Conservation (phyloP, 371 early-diverging fungal genomes). For the Mucor indicus region DNA sequence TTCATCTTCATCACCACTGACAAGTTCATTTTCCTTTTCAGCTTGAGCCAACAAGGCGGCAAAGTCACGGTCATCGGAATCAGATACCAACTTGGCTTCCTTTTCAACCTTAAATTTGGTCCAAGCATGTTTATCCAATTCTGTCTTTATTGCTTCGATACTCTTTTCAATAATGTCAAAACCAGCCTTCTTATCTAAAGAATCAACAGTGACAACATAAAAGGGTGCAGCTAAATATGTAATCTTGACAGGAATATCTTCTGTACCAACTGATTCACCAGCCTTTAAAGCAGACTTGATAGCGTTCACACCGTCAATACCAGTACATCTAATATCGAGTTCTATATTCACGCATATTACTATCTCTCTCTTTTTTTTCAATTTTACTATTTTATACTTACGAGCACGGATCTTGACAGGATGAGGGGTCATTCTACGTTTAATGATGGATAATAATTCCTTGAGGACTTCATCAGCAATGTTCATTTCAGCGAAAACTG, state of each 20-base stretch:
- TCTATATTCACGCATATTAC: no score
- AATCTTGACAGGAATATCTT: conserved; percentile 85
- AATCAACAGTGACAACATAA: conserved; percentile 90
- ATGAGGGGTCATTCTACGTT: conserved; percentile 91
- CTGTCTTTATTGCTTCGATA: conserved; percentile 78
- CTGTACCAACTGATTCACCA: conserved; percentile 85
- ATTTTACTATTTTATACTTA: no score
- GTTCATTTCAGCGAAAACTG: conserved; percentile 79
- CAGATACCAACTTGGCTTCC: conserved; percentile 90
- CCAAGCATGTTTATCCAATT: conserved; percentile 63
- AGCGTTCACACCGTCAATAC: conserved; percentile 96
- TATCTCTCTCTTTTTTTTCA: background rate
- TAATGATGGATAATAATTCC: conserved; percentile 86
- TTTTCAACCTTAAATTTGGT: conserved; percentile 69
- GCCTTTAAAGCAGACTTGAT: conserved; percentile 92
- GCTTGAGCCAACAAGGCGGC: conserved; percentile 89
- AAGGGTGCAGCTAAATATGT: conserved; percentile 85
- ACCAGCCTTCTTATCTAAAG: conserved; percentile 86
- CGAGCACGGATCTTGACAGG: conserved; percentile 94
- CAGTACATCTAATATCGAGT: conserved; percentile 95
- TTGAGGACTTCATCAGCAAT: conserved; percentile 62
- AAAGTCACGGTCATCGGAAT: conserved; percentile 94
- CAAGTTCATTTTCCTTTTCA: conserved; percentile 93
- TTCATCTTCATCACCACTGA: conserved; percentile 89
- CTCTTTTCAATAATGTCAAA: conserved; percentile 89